Conservation (phyloP, 805 yeast genomes). For the Starmerella sp. region DNA sequence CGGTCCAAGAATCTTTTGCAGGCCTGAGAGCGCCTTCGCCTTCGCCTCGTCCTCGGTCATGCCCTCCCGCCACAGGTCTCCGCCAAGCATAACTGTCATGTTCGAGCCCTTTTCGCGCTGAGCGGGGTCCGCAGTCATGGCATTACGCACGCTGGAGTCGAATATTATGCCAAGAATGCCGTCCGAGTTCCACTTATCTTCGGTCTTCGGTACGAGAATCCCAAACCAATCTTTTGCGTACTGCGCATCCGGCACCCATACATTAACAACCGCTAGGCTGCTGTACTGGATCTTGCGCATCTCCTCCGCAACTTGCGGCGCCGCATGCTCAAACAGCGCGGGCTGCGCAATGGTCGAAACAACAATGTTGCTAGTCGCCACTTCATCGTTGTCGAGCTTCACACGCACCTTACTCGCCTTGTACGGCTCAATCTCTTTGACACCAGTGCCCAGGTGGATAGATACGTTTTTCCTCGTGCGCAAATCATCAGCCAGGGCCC, state of each 20-base stretch:
- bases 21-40: slow-evolving; percentile 30
- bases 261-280: slow-evolving; percentile 58
- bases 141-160: slow-evolving; percentile 73
- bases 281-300: slow-evolving; percentile 38
- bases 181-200: slow-evolving; percentile 38
- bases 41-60: slow-evolving; percentile 21
- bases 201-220: slow-evolving; percentile 59
- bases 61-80: slow-evolving; percentile 42
- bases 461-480: slow-evolving; percentile 17
- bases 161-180: slow-evolving; percentile 74
- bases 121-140: slow-evolving; percentile 22
- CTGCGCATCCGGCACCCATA: slow-evolving; percentile 39
- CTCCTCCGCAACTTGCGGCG: slow-evolving; percentile 6
- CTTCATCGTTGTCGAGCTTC: neutral
- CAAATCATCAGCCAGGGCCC: slow-evolving; percentile 22
- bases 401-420: slow-evolving; percentile 7
- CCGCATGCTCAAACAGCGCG: slow-evolving; percentile 9
- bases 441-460: slow-evolving; percentile 16
- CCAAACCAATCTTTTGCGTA: slow-evolving; percentile 64
- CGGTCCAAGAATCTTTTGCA: slow-evolving; percentile 33
- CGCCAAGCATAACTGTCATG: slow-evolving; percentile 85
- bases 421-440: slow-evolving; percentile 5
- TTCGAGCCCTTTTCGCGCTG: slow-evolving; percentile 41
- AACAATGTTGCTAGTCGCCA: slow-evolving; percentile 11
- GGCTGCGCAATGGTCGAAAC: slow-evolving; percentile 19